These are phyloP conservation scores for Neopestalotiopsis sp. DNA, from an alignment of 2,329 filamentous ascomycete species.

Conservation along the genomic window DNA sequence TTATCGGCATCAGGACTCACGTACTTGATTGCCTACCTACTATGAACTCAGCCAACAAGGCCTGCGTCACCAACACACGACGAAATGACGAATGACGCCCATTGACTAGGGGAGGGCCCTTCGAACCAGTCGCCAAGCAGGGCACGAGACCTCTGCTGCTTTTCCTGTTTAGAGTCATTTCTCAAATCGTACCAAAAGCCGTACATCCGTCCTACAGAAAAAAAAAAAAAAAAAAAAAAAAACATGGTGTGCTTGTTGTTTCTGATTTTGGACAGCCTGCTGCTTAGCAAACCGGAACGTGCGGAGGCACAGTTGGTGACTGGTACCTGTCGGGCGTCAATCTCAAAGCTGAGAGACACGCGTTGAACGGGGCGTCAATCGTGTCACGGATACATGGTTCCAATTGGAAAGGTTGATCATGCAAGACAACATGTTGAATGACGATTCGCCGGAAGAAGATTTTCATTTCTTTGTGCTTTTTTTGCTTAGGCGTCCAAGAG, in stretches of 20 bases:
- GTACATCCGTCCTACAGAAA: neutral
- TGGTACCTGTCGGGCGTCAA: neutral
- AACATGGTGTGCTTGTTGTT: neutral
- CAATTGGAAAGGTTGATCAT: neutral
- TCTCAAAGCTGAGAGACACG: neutral
- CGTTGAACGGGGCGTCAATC: neutral
- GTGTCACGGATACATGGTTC: neutral
- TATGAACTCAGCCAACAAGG: neutral
- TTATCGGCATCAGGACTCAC: conserved; percentile 10
- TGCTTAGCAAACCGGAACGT: neutral
- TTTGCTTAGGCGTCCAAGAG: neutral
- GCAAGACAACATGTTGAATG: conserved; percentile 12
- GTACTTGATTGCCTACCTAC: neutral
- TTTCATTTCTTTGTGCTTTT: neutral
- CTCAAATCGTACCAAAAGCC: neutral
- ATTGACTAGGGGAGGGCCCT: neutral
- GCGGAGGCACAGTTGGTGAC: neutral
- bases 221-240: neutral
- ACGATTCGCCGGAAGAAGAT: neutral
- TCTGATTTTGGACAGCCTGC: neutral
- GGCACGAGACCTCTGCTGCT: conserved; percentile 2
- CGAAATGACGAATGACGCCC: conserved; percentile 1
- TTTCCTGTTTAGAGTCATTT: neutral
- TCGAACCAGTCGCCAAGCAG: neutral
- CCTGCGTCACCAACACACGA: neutral